A percentile compares a stretch with the other conserved stretches of the same genome.
phyloP scores from a whole-genome alignment of 768 basidiomycete species.

The Gelatoporia subvermispora region DNA sequence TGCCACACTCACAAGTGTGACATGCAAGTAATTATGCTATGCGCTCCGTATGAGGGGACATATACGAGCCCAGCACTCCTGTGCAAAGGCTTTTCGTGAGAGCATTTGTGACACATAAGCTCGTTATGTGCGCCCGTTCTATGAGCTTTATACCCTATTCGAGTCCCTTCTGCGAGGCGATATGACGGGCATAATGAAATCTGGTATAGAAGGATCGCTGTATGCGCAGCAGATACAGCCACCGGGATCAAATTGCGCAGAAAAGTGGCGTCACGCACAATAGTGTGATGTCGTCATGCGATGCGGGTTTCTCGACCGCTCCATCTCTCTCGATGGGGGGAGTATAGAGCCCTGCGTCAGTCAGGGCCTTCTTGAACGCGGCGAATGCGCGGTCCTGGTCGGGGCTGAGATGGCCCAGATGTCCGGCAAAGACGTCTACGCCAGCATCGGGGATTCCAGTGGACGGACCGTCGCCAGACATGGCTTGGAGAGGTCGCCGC shows the following conservation, averaged over 20 bases:
- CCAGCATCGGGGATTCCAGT: background rate
- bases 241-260: background rate
- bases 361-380: conserved; percentile 50
- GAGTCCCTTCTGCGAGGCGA: too few relatives aligned
- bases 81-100: too few relatives aligned
- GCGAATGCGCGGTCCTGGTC: conserved; percentile 45
- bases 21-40: too few relatives aligned
- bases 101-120: too few relatives aligned
- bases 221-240: background rate
- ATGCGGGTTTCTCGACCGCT: conserved; percentile 26
- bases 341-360: conserved; percentile 47
- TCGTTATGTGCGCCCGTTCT: too few relatives aligned
- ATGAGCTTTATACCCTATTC: too few relatives aligned
- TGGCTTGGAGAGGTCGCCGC: too few relatives aligned
- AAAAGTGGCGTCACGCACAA: conserved; percentile 6
- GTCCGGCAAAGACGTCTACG: conserved; percentile 37
- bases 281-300: conserved; percentile 63
- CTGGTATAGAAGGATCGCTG: too few relatives aligned
- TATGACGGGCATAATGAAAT: too few relatives aligned
- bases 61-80: too few relatives aligned
- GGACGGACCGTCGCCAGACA: conserved; percentile 5
- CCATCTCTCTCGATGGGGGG: conserved; percentile 26
- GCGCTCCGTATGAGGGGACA: too few relatives aligned
- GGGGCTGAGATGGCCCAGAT: conserved; percentile 48
- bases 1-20: too few relatives aligned